Evolutionary conservation across 768 basidiomycete genomes (phyloP).

Genomic region (Podaxis sp.): DNA sequence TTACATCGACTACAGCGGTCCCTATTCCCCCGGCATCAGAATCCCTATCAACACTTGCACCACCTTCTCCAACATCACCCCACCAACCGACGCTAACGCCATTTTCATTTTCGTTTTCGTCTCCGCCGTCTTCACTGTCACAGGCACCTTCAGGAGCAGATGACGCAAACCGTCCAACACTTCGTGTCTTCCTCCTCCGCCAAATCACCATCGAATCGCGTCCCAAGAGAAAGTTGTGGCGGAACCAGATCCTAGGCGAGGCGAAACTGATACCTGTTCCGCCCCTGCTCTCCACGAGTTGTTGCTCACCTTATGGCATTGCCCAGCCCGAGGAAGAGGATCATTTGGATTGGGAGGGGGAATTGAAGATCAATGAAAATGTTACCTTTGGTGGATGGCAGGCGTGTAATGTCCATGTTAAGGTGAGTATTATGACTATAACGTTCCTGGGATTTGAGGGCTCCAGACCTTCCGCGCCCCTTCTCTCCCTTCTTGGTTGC

Average conservation of each 20-base stretch:
- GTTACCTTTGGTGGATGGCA: constrained; percentile 42
- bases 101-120: constrained; percentile 15
- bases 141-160: not conserved
- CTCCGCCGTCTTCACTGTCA: constrained; percentile 18
- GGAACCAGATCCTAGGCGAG: constrained; percentile 41
- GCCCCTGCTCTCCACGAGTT: constrained; percentile 22
- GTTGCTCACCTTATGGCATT: constrained; percentile 16
- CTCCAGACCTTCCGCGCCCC: not conserved
- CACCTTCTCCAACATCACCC: not conserved
- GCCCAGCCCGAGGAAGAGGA: constrained; percentile 31
- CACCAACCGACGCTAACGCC: not conserved
- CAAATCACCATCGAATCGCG: constrained; percentile 37
- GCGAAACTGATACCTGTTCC: constrained; percentile 44
- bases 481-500: not conserved
- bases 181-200: constrained; percentile 48
- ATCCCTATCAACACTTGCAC: not conserved
- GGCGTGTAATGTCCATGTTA: constrained; percentile 36
- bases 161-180: not conserved
- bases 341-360: constrained; percentile 61
- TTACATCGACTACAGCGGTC: not conserved
- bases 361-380: constrained; percentile 34
- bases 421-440: constrained; percentile 24
- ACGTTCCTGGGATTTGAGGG: not conserved
- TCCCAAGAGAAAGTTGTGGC: constrained; percentile 28
- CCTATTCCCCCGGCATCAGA: not conserved